A percentile compares a stretch with the other conserved stretches of the same genome.
Conservation (phyloP, 805 yeast species). For the Yarrowia alimentaria region DNA sequence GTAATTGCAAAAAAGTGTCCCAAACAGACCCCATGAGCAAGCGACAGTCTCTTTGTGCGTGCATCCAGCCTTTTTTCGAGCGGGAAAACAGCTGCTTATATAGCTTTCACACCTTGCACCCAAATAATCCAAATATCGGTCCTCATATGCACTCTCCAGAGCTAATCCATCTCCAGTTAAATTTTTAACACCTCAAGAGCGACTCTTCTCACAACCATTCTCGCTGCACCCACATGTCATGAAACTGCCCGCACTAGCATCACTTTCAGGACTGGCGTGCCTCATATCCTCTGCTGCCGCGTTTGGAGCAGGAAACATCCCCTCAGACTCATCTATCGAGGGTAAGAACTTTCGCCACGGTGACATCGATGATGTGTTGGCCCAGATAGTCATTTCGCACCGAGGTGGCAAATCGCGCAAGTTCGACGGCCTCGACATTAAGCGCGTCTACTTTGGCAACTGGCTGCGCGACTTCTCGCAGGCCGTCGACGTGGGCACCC, state of each 20-base stretch:
- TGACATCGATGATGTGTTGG: slow-evolving; percentile 34
- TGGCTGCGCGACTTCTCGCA: slow-evolving; percentile 36
- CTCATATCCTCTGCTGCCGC: slow-evolving; percentile 29
- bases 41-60: slow-evolving; percentile 1
- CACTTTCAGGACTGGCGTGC: slow-evolving; percentile 22
- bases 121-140: slow-evolving; percentile 1
- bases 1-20: neutral
- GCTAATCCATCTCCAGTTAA: slow-evolving; percentile 14
- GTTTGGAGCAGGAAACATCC: slow-evolving; percentile 34
- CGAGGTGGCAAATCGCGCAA: slow-evolving; percentile 32
- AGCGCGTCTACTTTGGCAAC: slow-evolving; percentile 35
- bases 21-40: slow-evolving; percentile 3
- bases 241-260: slow-evolving; percentile 25
- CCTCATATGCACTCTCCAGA: slow-evolving; percentile 15
- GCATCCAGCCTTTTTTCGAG: no score
- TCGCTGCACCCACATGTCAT: slow-evolving; percentile 25
- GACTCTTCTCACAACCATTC: slow-evolving; percentile 11
- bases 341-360: slow-evolving; percentile 34
- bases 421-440: slow-evolving; percentile 32
- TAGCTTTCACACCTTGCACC: slow-evolving; percentile 12
- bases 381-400: slow-evolving; percentile 30
- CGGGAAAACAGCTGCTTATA: no score
- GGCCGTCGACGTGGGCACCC: slow-evolving; percentile 35
- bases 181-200: slow-evolving; percentile 22
- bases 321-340: slow-evolving; percentile 31